Base-by-base conservation (phyloP, 345 rosid species). In the Gynandropsis gynandra region DNA sequence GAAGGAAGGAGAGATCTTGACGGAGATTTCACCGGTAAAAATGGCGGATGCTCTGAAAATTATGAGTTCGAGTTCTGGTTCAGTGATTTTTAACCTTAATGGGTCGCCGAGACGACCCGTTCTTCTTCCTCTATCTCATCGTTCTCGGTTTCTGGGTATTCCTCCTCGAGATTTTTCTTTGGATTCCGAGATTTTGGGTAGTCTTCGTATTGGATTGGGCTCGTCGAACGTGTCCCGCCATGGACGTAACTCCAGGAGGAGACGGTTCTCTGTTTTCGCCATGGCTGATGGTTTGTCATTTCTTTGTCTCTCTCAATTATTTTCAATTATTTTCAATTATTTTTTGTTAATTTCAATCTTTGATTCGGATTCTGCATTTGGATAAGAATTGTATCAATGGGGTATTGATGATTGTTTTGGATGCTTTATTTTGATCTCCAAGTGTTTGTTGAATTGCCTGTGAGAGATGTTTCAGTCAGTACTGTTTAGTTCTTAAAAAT, bases 41-140 rank as follows among this genome's bases (percentile, higher is more conserved):
- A 89, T 90, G 98, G 96, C 95, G 14, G 95, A 83, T 68, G 73
- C 82, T 44, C 34, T 86, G 48, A 76, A 80, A 29, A 44, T 79
- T n/a, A 50, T 81, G 16, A 62, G 62, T 72, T 73, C 80, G 12
- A 52, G 56, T 42, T 63, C 69, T 0, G 42, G 50, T 54, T 73
- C 92, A 0, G 17, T 82, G 33, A 54, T 83, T 40, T 76, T 84
- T 80, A 66, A 57, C 71, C 72, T 79, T 41, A 76, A 71, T 66
- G 87, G 82, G 33, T 75, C 79, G 59, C 79, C 61, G 32, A 75
- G 81, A 56, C 62, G 77, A 12, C 70, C 79, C 11, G 52, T 14
- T 17, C 73, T 64, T 69, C 55, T 68, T 55, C 68, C 71, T 54
- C 59, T 63, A 3, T 69, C 80, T 27, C 65, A 66, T 29, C 65